Evolutionary conservation across 345 rosid genomes (phyloP).

Genomic region (Erysimum cheiranthoides): DNA sequence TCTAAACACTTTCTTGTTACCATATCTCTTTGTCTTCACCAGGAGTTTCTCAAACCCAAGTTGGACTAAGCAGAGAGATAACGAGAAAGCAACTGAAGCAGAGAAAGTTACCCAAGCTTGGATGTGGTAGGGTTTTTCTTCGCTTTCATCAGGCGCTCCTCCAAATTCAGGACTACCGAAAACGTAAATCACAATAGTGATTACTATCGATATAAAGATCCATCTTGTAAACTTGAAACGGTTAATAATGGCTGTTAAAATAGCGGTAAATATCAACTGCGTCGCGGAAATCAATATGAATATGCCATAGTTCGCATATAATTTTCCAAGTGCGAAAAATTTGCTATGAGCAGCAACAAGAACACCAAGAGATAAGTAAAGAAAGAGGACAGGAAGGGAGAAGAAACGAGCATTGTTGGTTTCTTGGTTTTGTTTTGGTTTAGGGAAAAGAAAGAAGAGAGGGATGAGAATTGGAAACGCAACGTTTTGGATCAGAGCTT

Average conservation of each 20-base stretch:
- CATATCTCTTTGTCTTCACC: constrained; percentile 33
- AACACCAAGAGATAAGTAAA: constrained; percentile 47
- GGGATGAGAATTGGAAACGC: constrained; percentile 41
- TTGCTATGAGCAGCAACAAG: constrained; percentile 45
- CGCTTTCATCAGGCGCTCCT: constrained; percentile 30
- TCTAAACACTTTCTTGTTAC: constrained; percentile 36
- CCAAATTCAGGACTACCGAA: constrained; percentile 20
- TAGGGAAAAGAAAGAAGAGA: constrained; percentile 33
- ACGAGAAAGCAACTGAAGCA: neutral
- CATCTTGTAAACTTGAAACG: constrained; percentile 51
- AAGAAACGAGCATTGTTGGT: neutral
- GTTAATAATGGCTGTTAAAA: constrained; percentile 50
- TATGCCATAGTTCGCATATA: constrained; percentile 42
- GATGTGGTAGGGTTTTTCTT: neutral
- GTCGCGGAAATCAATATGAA: constrained; percentile 43
- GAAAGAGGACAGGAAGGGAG: constrained; percentile 16
- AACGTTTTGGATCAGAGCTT: constrained; percentile 36
- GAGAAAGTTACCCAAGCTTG: constrained; percentile 40
- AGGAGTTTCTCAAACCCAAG: constrained; percentile 29
- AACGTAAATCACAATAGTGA: constrained; percentile 11
- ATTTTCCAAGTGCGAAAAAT: constrained; percentile 36
- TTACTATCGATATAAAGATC: constrained; percentile 47
- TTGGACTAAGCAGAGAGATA: constrained; percentile 34
- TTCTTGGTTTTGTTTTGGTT: constrained; percentile 28
- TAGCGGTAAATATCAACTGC: constrained; percentile 51